Percentiles rank a stretch among this genome's conserved stretches.
phyloP scores from a whole-genome alignment of 208 protist genomes.

The Blechomonas ayalai region DNA sequence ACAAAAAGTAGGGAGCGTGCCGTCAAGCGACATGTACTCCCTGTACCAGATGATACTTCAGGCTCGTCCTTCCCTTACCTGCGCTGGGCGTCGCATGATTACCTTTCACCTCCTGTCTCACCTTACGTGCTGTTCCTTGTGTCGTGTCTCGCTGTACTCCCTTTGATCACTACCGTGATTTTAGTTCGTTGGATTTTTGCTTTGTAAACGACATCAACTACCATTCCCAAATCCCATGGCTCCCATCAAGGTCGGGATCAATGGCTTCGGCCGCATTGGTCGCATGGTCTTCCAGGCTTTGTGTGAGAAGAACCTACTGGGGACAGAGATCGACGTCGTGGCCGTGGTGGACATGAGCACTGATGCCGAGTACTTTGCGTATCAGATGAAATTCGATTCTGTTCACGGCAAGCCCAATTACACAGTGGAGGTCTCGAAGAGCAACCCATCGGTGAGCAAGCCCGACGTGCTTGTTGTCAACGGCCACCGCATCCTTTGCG shows the following conservation, averaged over 20 bases:
- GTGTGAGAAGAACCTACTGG: slow-evolving; percentile 53
- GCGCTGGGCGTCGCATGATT: background rate
- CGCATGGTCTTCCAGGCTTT: slow-evolving; percentile 94
- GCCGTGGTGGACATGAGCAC: slow-evolving; percentile 97
- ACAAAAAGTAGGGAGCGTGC: slow-evolving; percentile 8
- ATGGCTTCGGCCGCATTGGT: slow-evolving; percentile 99
- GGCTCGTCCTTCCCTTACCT: no score
- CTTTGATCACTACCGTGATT: background rate
- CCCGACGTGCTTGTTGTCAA: slow-evolving; percentile 76
- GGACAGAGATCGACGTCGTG: slow-evolving; percentile 87
- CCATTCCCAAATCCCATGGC: slow-evolving; percentile 10
- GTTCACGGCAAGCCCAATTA: slow-evolving; percentile 93
- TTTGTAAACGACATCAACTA: slow-evolving; percentile 2
- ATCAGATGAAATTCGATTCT: slow-evolving; percentile 96
- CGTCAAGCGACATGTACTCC: no score
- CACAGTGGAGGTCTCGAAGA: slow-evolving; percentile 64
- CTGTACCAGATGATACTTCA: no score
- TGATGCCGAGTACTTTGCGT: slow-evolving; percentile 94
- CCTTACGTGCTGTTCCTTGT: background rate
- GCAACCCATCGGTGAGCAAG: slow-evolving; percentile 43
- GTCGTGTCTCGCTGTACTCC: background rate
- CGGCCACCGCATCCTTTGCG: slow-evolving; percentile 64
- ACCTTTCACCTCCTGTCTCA: background rate
- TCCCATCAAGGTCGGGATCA: slow-evolving; percentile 93
- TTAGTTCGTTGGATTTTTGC: background rate